These are phyloP conservation scores for Podosphaera xanthii DNA, from an alignment of 2,329 filamentous ascomycete genomes.

Conservation along the genomic window DNA sequence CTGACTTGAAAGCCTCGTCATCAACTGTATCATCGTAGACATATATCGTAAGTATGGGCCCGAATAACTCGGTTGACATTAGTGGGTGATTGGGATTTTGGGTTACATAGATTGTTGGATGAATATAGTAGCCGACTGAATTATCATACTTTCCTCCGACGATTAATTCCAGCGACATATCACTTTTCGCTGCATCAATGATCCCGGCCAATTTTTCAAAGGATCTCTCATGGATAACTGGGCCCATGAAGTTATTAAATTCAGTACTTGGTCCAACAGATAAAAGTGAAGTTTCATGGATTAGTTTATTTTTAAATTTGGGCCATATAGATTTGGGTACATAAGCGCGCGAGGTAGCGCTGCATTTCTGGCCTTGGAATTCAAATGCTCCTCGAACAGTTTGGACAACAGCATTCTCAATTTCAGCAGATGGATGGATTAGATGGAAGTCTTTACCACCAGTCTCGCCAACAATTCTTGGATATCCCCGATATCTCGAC, in stretches of 20 bases:
- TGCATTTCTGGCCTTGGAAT: conserved; percentile 83
- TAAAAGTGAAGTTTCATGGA: conserved; percentile 45
- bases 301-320: conserved; percentile 42
- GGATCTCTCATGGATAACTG: conserved; percentile 60
- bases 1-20: conserved; percentile 30
- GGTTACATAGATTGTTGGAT: conserved; percentile 62
- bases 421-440: conserved; percentile 52
- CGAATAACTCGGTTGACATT: conserved; percentile 61
- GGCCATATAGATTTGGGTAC: conserved; percentile 55
- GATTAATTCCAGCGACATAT: conserved; percentile 48
- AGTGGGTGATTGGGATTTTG: conserved; percentile 52
- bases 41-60: conserved; percentile 50
- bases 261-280: conserved; percentile 44
- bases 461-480: conserved; percentile 73
- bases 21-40: conserved; percentile 48
- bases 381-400: conserved; percentile 76
- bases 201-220: conserved; percentile 60
- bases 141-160: conserved; percentile 57
- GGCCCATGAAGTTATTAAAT: conserved; percentile 62
- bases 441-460: conserved; percentile 89
- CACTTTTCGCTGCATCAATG: conserved; percentile 61
- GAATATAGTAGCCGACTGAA: conserved; percentile 59
- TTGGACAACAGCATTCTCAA: conserved; percentile 58
- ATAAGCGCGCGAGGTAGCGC: conserved; percentile 60
- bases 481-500: conserved; percentile 65